Evolutionary conservation across 768 basidiomycete species (phyloP), one percentile per base, ranked within the genome.

Genomic region (Lepiota brunneoincarnata): DNA sequence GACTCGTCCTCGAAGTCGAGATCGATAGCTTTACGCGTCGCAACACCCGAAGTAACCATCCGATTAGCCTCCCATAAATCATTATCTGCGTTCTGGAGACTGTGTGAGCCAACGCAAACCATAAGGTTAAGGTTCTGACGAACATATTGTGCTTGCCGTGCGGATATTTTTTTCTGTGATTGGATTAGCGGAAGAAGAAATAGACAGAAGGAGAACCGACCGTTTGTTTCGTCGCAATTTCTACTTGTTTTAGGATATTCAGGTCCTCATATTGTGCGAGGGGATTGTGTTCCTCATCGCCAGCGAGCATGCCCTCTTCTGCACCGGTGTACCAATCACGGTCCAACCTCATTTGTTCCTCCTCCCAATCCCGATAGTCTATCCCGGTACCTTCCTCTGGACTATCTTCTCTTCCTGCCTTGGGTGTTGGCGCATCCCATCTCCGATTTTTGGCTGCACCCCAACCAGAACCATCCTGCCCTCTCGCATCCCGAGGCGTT

Each of bases 51-150:
- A 0, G 92, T 93, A 9, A 93, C 76, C 89, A 99, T 95, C 64
- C 96, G 91, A 65, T 98, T 98, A 6, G 91, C 91, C 75, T 99
- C 97, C 97, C 97, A 99, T 10, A 96, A 74, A 63, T 99, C 97
- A 63, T 97, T 98, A 69, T 99, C 97, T 20, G 93, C 93, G 63
- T 98, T 98, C 91, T 95, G 64, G 3, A 55, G 17, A 5, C 39
- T 58, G 31, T 62, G 62, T 63, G 39, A 67, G 57, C 37, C 21
- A 20, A 17, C 2, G 11, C 10, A n/a, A 45, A 20, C 36, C 44
- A 17, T 23, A 7, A 35, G 39, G 14, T 50, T 34, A 40, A 34
- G 15, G 14, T 47, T 38, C 3, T 1, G 4, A 75, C 90, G 62
- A 61, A 94, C 93, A 67, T 94, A 97, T 84, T 98, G 95, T 0